These are phyloP conservation scores for Papiliotrema laurentii DNA, from an alignment of 1,284 basidiomycete species.

Conservation along the genomic window DNA sequence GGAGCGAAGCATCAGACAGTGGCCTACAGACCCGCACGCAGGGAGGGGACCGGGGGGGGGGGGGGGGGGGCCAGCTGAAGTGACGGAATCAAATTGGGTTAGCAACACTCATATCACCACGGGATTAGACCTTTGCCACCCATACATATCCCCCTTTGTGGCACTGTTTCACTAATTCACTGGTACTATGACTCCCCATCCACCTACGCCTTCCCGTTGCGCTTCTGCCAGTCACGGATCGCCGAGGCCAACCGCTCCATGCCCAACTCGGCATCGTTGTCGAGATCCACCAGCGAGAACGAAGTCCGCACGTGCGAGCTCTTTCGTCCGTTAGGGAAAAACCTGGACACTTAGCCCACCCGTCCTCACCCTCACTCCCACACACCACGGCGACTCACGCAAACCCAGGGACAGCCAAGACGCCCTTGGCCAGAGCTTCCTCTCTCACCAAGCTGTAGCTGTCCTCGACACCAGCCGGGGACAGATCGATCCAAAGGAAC, in stretches of 20 bases:
- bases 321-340: conserved; percentile 65
- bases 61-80: too few relatives aligned
- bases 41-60: too few relatives aligned
- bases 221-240: conserved; percentile 49
- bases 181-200: too few relatives aligned
- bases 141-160: too few relatives aligned
- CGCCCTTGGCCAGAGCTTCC: conserved; percentile 72
- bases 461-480: conserved; percentile 52
- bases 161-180: too few relatives aligned
- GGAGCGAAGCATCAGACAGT: too few relatives aligned
- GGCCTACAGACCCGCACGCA: too few relatives aligned
- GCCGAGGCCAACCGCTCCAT: conserved; percentile 63
- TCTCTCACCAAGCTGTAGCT: conserved; percentile 71
- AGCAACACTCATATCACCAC: too few relatives aligned
- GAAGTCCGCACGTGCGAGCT: conserved; percentile 72
- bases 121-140: too few relatives aligned
- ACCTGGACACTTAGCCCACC: conserved; percentile 41
- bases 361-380: background rate
- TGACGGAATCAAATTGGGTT: too few relatives aligned
- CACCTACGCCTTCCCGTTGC: conserved; percentile 10
- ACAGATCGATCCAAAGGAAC: conserved; percentile 72
- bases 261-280: conserved; percentile 67
- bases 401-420: conserved; percentile 79
- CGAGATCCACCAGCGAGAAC: conserved; percentile 68
- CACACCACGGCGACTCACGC: conserved; percentile 24